phyloP scores from a whole-genome alignment of 495 filamentous ascomycete genomes.

The Cryomyces antarcticus region DNA sequence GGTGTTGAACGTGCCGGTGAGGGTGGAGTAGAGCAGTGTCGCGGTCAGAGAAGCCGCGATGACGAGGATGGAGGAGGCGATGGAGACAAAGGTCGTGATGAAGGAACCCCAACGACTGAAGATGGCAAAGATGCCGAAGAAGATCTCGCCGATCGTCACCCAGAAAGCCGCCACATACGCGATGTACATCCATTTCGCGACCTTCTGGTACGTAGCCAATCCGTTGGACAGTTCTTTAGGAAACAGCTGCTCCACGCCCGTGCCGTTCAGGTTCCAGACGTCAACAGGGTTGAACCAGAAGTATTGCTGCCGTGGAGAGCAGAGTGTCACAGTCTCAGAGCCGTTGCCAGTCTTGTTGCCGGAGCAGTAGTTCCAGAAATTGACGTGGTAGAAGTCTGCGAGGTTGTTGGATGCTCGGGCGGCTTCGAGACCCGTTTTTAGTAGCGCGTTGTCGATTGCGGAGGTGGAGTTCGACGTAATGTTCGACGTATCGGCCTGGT shows the following conservation, averaged over 20 bases:
- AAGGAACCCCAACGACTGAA: conserved; percentile 51
- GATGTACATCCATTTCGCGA: conserved; percentile 64
- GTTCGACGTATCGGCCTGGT: conserved; percentile 13
- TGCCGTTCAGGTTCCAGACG: conserved; percentile 36
- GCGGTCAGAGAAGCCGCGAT: conserved; percentile 26
- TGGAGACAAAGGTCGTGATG: conserved; percentile 55
- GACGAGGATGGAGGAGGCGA: conserved; percentile 28
- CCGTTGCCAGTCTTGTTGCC: conserved; percentile 27
- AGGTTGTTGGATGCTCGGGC: conserved; percentile 22
- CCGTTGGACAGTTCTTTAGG: conserved; percentile 41
- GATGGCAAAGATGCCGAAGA: conserved; percentile 48
- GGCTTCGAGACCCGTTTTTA: conserved; percentile 8
- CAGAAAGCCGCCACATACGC: conserved; percentile 50
- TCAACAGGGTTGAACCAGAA: conserved; percentile 60
- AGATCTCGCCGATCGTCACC: conserved; percentile 45
- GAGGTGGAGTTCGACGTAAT: conserved; percentile 5
- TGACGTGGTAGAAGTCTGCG: conserved; percentile 59
- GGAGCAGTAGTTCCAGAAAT: conserved; percentile 75
- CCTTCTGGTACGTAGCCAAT: conserved; percentile 47
- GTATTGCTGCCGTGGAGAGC: conserved; percentile 35
- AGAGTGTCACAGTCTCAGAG: conserved; percentile 25
- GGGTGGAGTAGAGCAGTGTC: conserved; percentile 25
- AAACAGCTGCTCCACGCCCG: conserved; percentile 23
- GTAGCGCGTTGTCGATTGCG: conserved; percentile 4
- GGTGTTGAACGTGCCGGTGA: conserved; percentile 38